phyloP scores from a whole-genome alignment of 2,329 filamentous ascomycete genomes.

The Penicillium sp. region DNA sequence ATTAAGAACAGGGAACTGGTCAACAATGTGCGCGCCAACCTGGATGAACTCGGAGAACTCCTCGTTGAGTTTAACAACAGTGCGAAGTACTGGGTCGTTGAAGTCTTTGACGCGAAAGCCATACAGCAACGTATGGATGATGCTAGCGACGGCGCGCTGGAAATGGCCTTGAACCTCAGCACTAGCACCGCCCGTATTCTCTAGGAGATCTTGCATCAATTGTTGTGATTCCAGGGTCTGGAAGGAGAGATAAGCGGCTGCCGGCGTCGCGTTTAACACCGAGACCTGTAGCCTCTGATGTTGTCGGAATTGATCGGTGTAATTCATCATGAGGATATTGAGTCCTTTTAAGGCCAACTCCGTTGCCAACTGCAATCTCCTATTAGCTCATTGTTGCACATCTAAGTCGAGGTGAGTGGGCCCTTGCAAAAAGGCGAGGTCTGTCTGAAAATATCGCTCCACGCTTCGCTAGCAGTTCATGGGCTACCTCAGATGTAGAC shows the following conservation, averaged over 20 bases:
- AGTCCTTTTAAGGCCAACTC: conserved; percentile 31
- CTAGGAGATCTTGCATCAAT: not conserved
- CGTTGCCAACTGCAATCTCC: conserved; percentile 2
- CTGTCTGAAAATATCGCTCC: not conserved
- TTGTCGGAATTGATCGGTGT: conserved; percentile 50
- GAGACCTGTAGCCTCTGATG: conserved; percentile 47
- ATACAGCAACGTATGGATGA: not conserved
- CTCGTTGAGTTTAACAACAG: not conserved
- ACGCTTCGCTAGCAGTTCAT: not conserved
- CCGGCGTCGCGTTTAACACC: conserved; percentile 40
- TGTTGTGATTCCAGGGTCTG: not conserved
- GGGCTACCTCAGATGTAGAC: not conserved
- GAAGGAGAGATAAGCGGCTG: conserved; percentile 13
- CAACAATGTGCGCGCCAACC: conserved; percentile 29
- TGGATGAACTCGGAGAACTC: not conserved
- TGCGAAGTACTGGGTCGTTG: not conserved
- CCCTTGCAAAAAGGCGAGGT: not conserved
- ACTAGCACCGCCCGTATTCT: not conserved
- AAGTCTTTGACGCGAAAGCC: not conserved
- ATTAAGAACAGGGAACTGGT: conserved; percentile 47
- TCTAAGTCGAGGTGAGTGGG: not conserved
- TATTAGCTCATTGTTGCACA: not conserved
- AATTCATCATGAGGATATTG: conserved; percentile 50
- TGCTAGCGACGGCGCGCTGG: not conserved
- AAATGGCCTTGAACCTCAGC: not conserved